phyloP scores from a whole-genome alignment of 2,329 filamentous ascomycete genomes.

The Penicillium expansum region DNA sequence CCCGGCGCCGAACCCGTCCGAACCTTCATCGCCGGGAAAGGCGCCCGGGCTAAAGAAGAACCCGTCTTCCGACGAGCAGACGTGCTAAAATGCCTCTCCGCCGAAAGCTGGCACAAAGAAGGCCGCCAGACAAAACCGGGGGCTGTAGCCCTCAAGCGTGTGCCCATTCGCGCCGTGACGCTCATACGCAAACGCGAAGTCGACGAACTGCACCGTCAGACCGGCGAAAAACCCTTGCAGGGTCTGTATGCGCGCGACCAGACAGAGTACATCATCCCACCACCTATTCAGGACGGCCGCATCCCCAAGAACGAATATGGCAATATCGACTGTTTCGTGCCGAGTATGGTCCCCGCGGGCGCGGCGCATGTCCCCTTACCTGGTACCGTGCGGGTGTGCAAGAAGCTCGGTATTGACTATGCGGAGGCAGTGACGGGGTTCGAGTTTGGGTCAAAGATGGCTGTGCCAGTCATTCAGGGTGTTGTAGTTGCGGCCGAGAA shows the following conservation, averaged over 20 bases:
- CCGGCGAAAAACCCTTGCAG: constrained; percentile 79
- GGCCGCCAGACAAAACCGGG: constrained; percentile 72
- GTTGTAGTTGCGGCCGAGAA: constrained; percentile 85
- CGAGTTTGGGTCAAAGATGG: constrained; percentile 92
- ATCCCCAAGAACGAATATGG: constrained; percentile 95
- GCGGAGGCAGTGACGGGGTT: constrained; percentile 95
- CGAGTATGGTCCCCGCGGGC: constrained; percentile 85
- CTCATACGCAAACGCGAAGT: constrained; percentile 83
- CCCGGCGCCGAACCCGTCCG: constrained; percentile 67
- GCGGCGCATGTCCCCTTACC: constrained; percentile 79
- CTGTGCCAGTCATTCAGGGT: constrained; percentile 85
- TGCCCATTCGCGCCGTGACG: constrained; percentile 88
- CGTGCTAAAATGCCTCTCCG: constrained; percentile 80
- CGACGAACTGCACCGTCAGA: constrained; percentile 75
- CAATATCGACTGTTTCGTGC: constrained; percentile 93
- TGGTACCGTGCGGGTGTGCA: constrained; percentile 76
- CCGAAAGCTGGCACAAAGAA: constrained; percentile 97
- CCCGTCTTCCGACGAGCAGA: constrained; percentile 78
- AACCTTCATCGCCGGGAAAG: constrained; percentile 72
- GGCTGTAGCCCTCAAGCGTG: constrained; percentile 74
- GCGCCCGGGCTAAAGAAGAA: constrained; percentile 69
- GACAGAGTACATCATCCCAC: constrained; percentile 93
- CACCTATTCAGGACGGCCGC: constrained; percentile 75
- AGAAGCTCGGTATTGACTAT: constrained; percentile 78
- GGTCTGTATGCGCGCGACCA: constrained; percentile 80